A percentile compares a stretch with the other conserved stretches of the same genome.
Evolutionary conservation across 169 alveolate genomes (phyloP).

Genomic region (Cytauxzoon felis): DNA sequence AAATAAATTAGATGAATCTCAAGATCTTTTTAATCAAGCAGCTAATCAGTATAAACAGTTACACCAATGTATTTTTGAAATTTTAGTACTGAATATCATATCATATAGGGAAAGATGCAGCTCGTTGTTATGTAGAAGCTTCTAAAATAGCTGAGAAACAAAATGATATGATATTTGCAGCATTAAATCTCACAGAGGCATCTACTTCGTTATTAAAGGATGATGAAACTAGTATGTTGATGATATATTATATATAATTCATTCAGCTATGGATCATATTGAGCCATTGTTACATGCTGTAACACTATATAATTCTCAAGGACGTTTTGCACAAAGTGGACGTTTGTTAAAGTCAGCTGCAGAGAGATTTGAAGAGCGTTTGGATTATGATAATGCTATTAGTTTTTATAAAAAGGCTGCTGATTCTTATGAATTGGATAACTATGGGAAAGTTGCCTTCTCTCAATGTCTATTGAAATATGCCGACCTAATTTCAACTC

Average conservation of each 20-base stretch:
- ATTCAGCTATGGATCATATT: slow-evolving; percentile 39
- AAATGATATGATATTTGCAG: slow-evolving; percentile 44
- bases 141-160: slow-evolving; percentile 44
- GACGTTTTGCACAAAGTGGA: slow-evolving; percentile 72
- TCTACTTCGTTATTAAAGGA: slow-evolving; percentile 29
- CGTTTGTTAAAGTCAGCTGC: slow-evolving; percentile 62
- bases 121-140: slow-evolving; percentile 50
- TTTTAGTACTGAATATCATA: not conserved
- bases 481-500: slow-evolving; percentile 63
- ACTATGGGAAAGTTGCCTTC: slow-evolving; percentile 65
- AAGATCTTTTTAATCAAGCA: slow-evolving; percentile 66
- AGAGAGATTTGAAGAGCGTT: slow-evolving; percentile 52
- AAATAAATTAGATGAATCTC: slow-evolving; percentile 64
- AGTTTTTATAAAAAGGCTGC: slow-evolving; percentile 67
- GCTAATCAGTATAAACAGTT: slow-evolving; percentile 66
- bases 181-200: slow-evolving; percentile 48
- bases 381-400: slow-evolving; percentile 54
- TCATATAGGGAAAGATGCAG: slow-evolving; percentile 59
- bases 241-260: not conserved
- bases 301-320: slow-evolving; percentile 59
- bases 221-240: slow-evolving; percentile 32
- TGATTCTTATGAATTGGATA: slow-evolving; percentile 73
- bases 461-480: slow-evolving; percentile 65
- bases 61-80: slow-evolving; percentile 37
- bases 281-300: slow-evolving; percentile 64